These are phyloP conservation scores for Phaeosphaeria sp. DNA, from an alignment of 2,329 filamentous ascomycete species.

Conservation along the genomic window DNA sequence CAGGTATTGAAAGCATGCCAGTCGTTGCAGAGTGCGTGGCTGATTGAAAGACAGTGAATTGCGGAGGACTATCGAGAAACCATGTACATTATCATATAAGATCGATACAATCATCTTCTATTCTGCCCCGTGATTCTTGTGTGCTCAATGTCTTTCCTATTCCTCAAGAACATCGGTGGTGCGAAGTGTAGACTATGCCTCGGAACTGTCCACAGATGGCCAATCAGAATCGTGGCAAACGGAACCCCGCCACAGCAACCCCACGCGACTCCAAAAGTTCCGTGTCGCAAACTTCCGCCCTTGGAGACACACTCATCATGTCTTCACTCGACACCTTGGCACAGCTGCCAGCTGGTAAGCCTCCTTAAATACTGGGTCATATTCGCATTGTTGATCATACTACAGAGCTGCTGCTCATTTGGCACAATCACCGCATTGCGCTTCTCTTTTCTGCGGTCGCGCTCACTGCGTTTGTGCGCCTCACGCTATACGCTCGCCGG, in stretches of 20 bases:
- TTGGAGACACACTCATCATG: constrained; percentile 17
- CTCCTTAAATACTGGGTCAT: background rate
- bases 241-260: constrained; percentile 21
- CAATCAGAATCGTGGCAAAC: constrained; percentile 12
- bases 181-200: background rate
- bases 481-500: constrained; percentile 33
- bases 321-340: constrained; percentile 12
- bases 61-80: too few relatives aligned
- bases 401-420: constrained; percentile 44
- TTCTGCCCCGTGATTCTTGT: too few relatives aligned
- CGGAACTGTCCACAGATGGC: background rate
- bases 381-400: constrained; percentile 3
- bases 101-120: too few relatives aligned
- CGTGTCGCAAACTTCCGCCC: constrained; percentile 7
- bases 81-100: too few relatives aligned
- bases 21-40: too few relatives aligned
- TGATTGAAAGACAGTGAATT: too few relatives aligned
- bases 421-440: constrained; percentile 45
- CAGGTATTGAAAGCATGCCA: too few relatives aligned
- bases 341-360: constrained; percentile 26
- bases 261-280: constrained; percentile 31
- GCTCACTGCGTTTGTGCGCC: constrained; percentile 37
- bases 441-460: constrained; percentile 41
- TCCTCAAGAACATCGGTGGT: too few relatives aligned
- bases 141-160: too few relatives aligned